A percentile compares a stretch with the other conserved stretches of the same genome.
Evolutionary conservation across 768 basidiomycete genomes (phyloP).

Genomic region (Boletus vermiculosoides): DNA sequence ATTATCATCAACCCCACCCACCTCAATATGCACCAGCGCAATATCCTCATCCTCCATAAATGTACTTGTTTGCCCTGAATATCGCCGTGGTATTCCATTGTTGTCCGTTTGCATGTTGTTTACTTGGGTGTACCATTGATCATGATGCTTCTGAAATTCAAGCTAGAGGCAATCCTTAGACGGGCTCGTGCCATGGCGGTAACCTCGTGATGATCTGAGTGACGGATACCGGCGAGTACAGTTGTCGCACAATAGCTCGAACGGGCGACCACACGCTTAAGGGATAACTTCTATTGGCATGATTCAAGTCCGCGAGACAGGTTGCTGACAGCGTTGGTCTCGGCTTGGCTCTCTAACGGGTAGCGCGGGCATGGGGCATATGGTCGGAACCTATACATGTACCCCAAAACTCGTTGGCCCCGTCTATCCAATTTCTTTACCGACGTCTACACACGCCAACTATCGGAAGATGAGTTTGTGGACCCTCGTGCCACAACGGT

Average conservation of each 20-base stretch:
- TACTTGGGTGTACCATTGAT: not conserved
- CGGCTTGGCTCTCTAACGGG: not conserved
- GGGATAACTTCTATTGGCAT: not conserved
- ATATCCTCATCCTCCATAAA: slow-evolving; percentile 20
- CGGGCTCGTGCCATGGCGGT: not conserved
- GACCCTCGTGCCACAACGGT: not conserved
- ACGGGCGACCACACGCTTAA: not conserved
- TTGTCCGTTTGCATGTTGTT: not conserved
- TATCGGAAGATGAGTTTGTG: not conserved
- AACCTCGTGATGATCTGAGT: not conserved
- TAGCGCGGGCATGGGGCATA: not conserved
- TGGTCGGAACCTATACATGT: not conserved
- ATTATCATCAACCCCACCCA: slow-evolving; percentile 7
- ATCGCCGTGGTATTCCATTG: not conserved
- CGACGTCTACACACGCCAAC: not conserved
- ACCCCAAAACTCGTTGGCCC: not conserved
- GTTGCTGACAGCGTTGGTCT: not conserved
- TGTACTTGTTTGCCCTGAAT: not conserved
- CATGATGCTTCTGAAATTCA: not conserved
- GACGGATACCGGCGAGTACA: not conserved
- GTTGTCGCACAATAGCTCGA: not conserved
- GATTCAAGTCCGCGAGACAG: not conserved
- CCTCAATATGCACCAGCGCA: slow-evolving; percentile 12
- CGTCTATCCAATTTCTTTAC: not conserved
- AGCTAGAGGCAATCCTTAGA: not conserved